These are phyloP conservation scores for Lepidium sativum DNA, from an alignment of 345 rosid species.

Conservation along the genomic window DNA sequence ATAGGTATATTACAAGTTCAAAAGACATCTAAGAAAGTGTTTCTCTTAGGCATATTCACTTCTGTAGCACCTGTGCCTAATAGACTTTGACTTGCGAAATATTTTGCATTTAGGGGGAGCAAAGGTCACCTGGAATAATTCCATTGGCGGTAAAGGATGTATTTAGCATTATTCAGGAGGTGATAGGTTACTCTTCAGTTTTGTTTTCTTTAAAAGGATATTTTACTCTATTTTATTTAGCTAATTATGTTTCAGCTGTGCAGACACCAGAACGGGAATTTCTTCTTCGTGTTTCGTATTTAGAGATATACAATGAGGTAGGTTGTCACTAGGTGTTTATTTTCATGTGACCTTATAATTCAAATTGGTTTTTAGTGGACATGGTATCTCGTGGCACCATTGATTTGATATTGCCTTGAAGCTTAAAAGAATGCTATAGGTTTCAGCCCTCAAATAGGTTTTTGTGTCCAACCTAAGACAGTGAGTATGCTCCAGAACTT, in stretches of 20 bases:
- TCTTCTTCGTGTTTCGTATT: slow-evolving; percentile 95
- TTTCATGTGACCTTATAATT: neutral
- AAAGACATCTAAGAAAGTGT: neutral
- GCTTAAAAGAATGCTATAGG: slow-evolving; percentile 7
- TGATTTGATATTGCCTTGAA: neutral
- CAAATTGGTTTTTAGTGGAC: neutral
- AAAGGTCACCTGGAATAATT: slow-evolving; percentile 90
- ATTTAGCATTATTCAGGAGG: slow-evolving; percentile 95
- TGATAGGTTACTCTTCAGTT: slow-evolving; percentile 27
- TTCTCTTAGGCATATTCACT: neutral
- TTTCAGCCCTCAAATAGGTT: neutral
- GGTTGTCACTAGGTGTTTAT: neutral
- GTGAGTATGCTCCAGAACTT: neutral
- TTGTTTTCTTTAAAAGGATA: neutral
- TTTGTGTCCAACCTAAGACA: neutral
- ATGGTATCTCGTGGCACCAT: neutral
- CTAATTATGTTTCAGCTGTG: slow-evolving; percentile 32
- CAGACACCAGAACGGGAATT: slow-evolving; percentile 89
- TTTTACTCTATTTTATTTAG: slow-evolving; percentile 6
- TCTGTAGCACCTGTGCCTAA: neutral
- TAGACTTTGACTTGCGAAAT: slow-evolving; percentile 8
- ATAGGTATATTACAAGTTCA: neutral
- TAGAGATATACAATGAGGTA: slow-evolving; percentile 96
- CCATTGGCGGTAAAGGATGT: slow-evolving; percentile 94
- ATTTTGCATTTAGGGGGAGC: slow-evolving; percentile 68